phyloP scores from a whole-genome alignment of 2,329 filamentous ascomycete genomes.

The Penicillium sp. region DNA sequence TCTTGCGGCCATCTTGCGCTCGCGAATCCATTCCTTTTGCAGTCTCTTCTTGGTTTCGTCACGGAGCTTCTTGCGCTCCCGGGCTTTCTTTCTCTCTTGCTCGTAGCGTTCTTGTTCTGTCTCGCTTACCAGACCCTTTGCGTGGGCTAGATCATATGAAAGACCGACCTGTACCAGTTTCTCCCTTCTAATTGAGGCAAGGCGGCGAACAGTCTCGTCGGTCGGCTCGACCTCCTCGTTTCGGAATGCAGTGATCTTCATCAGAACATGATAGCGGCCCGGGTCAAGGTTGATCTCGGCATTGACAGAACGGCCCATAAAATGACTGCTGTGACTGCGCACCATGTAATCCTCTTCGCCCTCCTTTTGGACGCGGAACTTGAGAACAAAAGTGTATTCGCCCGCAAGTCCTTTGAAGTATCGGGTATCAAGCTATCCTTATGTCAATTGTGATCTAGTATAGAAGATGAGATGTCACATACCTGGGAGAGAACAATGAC shows the following conservation, averaged over 20 bases:
- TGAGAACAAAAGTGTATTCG: conserved; percentile 57
- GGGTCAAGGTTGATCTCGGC: conserved; percentile 73
- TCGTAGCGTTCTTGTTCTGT: conserved; percentile 37
- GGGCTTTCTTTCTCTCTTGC: conserved; percentile 33
- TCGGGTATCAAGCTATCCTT: conserved; percentile 54
- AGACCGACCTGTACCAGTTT: conserved; percentile 61
- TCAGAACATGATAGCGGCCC: conserved; percentile 71
- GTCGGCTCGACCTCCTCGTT: conserved; percentile 51
- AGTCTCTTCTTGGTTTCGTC: conserved; percentile 40
- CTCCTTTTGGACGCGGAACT: conserved; percentile 60
- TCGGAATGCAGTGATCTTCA: conserved; percentile 72
- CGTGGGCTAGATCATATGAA: conserved; percentile 48
- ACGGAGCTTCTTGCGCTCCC: conserved; percentile 37
- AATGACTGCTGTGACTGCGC: conserved; percentile 55
- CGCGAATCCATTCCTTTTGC: conserved; percentile 43
- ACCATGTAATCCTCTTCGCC: conserved; percentile 62
- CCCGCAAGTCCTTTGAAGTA: conserved; percentile 60
- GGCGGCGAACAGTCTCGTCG: conserved; percentile 66
- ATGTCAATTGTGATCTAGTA: conserved; percentile 9
- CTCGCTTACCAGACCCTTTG: conserved; percentile 44
- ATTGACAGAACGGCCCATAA: conserved; percentile 72
- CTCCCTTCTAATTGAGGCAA: conserved; percentile 64
- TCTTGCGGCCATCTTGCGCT: conserved; percentile 37
- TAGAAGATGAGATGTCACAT: not conserved
- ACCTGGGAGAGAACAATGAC: conserved; percentile 60